A percentile compares a stretch with the other conserved stretches of the same genome.
Evolutionary conservation across 2,329 filamentous ascomycete genomes (phyloP).

Genomic region (Nannizziopsis arthrosporioides): DNA sequence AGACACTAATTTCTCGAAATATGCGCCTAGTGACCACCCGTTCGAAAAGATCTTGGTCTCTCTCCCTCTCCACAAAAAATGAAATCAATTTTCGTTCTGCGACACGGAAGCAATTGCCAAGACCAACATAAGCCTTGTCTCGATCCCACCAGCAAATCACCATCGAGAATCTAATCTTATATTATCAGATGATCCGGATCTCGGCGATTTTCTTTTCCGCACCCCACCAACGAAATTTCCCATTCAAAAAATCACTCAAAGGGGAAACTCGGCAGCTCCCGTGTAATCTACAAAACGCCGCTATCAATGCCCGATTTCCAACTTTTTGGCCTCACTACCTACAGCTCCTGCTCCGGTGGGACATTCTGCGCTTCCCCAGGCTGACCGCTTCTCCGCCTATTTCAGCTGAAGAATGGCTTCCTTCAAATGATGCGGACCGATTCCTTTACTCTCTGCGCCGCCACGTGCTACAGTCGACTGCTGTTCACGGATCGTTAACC

Average conservation of each 20-base stretch:
- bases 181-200: constrained; percentile 10
- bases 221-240: not conserved
- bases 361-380: not conserved
- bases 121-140: too few relatives aligned
- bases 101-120: not conserved
- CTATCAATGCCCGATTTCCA: too few relatives aligned
- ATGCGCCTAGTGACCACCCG: too few relatives aligned
- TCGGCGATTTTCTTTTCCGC: constrained; percentile 4
- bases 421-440: constrained; percentile 5
- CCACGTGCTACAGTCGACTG: not conserved
- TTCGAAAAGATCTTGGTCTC: too few relatives aligned
- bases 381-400: too few relatives aligned
- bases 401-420: not conserved
- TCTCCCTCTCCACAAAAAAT: not conserved
- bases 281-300: not conserved
- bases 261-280: not conserved
- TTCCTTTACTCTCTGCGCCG: not conserved
- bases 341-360: not conserved
- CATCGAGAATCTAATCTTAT: not conserved
- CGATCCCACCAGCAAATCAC: not conserved
- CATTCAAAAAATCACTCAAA: not conserved
- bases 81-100: constrained; percentile 1
- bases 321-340: not conserved
- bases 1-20: too few relatives aligned
- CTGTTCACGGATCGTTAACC: not conserved